Evolutionary conservation across 2,329 filamentous ascomycete genomes (phyloP), one percentile per base, ranked within the genome.

Genomic region (Penicillium psychrosexuale): DNA sequence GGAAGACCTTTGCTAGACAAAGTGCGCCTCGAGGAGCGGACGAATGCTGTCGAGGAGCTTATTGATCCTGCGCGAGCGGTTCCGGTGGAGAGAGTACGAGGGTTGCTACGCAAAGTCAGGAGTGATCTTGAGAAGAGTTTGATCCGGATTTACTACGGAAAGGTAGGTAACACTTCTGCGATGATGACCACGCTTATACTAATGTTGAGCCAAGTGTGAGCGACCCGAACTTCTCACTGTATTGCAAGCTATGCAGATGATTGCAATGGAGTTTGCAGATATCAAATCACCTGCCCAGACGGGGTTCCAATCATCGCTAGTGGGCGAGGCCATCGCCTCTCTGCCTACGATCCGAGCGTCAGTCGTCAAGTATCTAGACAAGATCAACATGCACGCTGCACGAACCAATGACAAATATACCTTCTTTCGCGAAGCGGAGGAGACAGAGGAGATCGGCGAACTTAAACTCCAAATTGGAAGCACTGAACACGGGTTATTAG

Each of bases 121-220:
- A 85, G 83, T 6, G 94, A 99, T 68, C 83, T 99, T 6, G 94
- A 99, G 74, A 91, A 94, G 63, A 94, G 90, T 58, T 79, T 99
- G 43, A 92, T 97, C 66, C 85, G 94, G 42, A 96, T 99, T 56
- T 99, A 97, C 77, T 99, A 99, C 73, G 91, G 92, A 47, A 97
- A 96, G 69, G 76, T 78, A 56, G 8, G 61, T 42, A 11, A 28
- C 17, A 19, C 1, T 46, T 8, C 19, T 36, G 1, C 22, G 4
- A 22, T 24, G 19, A 43, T 19, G 8, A 13, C 24, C 30, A 15
- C 17, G 5, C 17, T 12, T 19, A 17, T 39, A 44, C 66, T 70
- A 56, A 72, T 22, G 47, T 46, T 11, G 8, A 30, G 13, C 19
- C 43, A 13, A 79, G 76, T 97, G 92, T 72, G 89, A 90, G 0